Percentiles rank a stretch among this genome's conserved stretches.
Evolutionary conservation across 352 stramenopile genomes (phyloP).

Genomic region (Phytopythium helicoides): DNA sequence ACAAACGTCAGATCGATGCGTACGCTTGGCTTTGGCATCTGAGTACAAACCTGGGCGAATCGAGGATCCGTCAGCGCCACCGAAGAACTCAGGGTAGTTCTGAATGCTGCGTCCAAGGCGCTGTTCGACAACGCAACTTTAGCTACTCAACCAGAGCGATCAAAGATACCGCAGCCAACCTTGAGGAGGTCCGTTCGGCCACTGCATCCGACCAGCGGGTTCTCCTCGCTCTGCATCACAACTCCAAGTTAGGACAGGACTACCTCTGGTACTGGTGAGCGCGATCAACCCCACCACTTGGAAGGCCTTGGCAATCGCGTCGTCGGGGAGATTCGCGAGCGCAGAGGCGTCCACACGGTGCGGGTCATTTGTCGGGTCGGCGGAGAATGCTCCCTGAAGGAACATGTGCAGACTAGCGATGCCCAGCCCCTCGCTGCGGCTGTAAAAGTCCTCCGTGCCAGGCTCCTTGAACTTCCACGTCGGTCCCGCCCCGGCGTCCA

Average conservation of each 20-base stretch:
- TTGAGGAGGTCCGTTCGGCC: constrained; percentile 73
- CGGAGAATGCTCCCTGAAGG: constrained; percentile 62
- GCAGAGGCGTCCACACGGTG: constrained; percentile 63
- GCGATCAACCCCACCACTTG: constrained; percentile 52
- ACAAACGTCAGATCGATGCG: not conserved
- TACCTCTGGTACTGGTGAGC: not conserved
- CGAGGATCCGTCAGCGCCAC: constrained; percentile 25
- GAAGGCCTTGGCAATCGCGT: constrained; percentile 71
- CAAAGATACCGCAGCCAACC: constrained; percentile 14
- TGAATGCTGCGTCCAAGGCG: constrained; percentile 67
- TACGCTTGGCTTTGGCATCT: not conserved
- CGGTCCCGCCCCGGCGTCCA: constrained; percentile 71
- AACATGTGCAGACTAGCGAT: constrained; percentile 89
- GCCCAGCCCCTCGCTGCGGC: constrained; percentile 73
- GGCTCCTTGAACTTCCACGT: constrained; percentile 76
- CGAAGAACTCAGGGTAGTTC: constrained; percentile 77
- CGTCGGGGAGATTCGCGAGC: constrained; percentile 48
- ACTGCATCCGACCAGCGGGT: constrained; percentile 76
- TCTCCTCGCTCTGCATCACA: constrained; percentile 29
- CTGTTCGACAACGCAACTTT: constrained; percentile 13
- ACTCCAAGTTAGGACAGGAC: constrained; percentile 1
- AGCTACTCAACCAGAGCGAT: constrained; percentile 2
- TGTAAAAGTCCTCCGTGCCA: constrained; percentile 59
- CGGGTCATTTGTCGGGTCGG: constrained; percentile 26
- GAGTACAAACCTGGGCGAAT: constrained; percentile 33